Base-by-base conservation (phyloP, 2,329 filamentous ascomycete genomes). In the Ceratocystis ficicola region DNA sequence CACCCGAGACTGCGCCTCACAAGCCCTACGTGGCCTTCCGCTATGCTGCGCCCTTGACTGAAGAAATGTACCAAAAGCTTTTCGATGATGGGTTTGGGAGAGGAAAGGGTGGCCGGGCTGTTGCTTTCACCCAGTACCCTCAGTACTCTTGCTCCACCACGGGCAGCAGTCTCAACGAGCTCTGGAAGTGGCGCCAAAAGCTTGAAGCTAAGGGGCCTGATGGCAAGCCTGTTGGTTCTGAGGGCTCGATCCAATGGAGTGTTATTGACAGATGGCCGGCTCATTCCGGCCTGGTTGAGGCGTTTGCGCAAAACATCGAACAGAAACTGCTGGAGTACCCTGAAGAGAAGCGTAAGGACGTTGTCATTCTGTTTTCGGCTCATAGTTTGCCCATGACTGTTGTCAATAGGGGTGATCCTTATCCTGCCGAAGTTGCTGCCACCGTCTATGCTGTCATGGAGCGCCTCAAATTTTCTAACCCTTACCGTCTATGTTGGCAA, bases 91-190 rank as follows among this genome's bases (percentile, higher is more conserved):
- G 94, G 0, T 96, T 97, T 73, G 93, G 92, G 10, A 84, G 86
- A 64, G 92, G 93, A 3, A 90, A 85, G 68, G 92, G 92, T n/a
- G 93, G 93, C 2, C 84, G 94, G 67, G 94, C 95, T 1, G 91
- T 99, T 3, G 94, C 94, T 1, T 99, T 99, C 73, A 96, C 93
- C 32, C 94, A 99, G 76, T 99, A 99, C 72, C 94, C 94, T 1
- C 94, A 99, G 75, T 99, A 99, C 76, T 96, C 90, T 22, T 99
- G 95, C 78, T 96, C 91, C 22, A 99, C 94, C 1, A 99, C 94
- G 0, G 94, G 94, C 25, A 96, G 90, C 75, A 96, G 90, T 69
- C 77, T 99, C 66, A 99, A 99, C 72, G 94, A 99, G 77, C 78
- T 99, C 44, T 99, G 94, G 94, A 96, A 95, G 77, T 96, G 92